Percentiles rank a stretch among this genome's conserved stretches.
These are phyloP conservation scores for Amanita fuliginea DNA, from an alignment of 768 basidiomycete genomes.

Conservation along the genomic window DNA sequence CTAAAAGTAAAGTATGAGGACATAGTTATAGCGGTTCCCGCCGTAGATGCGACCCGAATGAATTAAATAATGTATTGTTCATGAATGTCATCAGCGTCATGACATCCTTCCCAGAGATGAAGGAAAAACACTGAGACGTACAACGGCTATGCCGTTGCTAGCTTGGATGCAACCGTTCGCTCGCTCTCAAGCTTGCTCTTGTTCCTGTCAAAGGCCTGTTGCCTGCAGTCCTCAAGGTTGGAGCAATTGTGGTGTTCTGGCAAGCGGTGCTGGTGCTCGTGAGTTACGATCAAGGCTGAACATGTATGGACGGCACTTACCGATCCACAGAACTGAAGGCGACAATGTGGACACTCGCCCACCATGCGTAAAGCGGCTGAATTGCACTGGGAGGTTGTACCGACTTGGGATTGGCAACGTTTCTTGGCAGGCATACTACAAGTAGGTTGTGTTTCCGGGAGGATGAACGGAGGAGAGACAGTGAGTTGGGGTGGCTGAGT, in stretches of 20 bases:
- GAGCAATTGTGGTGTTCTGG: conserved; percentile 84
- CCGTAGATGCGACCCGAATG: neutral
- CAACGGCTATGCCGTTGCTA: conserved; percentile 56
- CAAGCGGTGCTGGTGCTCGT: conserved; percentile 57
- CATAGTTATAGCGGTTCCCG: neutral
- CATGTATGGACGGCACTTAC: conserved; percentile 39
- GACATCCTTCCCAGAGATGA: neutral
- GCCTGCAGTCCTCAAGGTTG: conserved; percentile 74
- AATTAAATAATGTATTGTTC: conserved; percentile 5
- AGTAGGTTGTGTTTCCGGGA: conserved; percentile 2
- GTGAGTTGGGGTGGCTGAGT: neutral
- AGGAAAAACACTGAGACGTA: neutral
- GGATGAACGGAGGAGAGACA: conserved; percentile 3
- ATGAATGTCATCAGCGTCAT: neutral
- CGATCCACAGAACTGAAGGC: conserved; percentile 63
- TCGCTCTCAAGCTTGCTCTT: conserved; percentile 83
- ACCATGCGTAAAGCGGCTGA: conserved; percentile 76
- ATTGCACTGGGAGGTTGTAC: conserved; percentile 50
- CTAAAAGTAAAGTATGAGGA: neutral
- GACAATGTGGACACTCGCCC: conserved; percentile 77
- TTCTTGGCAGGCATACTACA: conserved; percentile 70
- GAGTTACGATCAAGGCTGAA: conserved; percentile 9
- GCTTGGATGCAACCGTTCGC: conserved; percentile 78
- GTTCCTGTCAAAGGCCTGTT: conserved; percentile 82
- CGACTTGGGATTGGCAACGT: conserved; percentile 63